Evolutionary conservation across 805 yeast species (phyloP), one percentile per base, ranked within the genome.

Genomic region (Myxozyma geophila): DNA sequence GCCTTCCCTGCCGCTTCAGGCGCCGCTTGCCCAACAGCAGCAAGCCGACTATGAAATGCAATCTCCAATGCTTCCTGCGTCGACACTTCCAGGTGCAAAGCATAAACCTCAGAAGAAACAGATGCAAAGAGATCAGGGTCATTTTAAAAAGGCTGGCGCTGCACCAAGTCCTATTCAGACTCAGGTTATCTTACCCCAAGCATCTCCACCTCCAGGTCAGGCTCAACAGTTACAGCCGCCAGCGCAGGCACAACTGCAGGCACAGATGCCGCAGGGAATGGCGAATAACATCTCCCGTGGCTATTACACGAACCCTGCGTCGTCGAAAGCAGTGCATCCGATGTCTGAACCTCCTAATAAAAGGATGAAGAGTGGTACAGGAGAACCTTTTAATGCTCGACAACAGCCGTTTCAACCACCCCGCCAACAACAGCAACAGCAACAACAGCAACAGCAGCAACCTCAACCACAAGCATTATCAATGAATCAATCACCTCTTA

Each of bases 401-500:
- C 41, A 9, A 23, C 12, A 17, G 19, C 39, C 35, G 10, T n/a
- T 4, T 19, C 58, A 41, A 33, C 21, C 17, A 36, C 40, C 35
- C n/a, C 46, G 37, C n/a, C 59, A 48, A 13, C 60, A 54, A 19
- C 61, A 49, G 40, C 60, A 49, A 47, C 68, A 54, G 23, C 70
- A 67, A 40, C 70, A 62, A 28, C 59, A 61, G 21, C 63, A 56
- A 39, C 67, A 47, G 17, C 64, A 36, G 51, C 49, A 37, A 21
- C 52, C 21, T 49, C 61, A 40, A n/a, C 60, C 8, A 48, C 61
- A 40, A 23, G 54, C 8, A 2, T 44, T 19, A 3, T 21, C 36
- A n/a, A n/a, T 21, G 12, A 28, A 47, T 23, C 17, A 23, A 8
- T 47, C 51, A 10, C 35, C 51, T 47, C n/a, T 28, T 7, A 21